Conservation (phyloP, 1,139 yeast genomes). For the Kurtzmaniella natalensis region DNA sequence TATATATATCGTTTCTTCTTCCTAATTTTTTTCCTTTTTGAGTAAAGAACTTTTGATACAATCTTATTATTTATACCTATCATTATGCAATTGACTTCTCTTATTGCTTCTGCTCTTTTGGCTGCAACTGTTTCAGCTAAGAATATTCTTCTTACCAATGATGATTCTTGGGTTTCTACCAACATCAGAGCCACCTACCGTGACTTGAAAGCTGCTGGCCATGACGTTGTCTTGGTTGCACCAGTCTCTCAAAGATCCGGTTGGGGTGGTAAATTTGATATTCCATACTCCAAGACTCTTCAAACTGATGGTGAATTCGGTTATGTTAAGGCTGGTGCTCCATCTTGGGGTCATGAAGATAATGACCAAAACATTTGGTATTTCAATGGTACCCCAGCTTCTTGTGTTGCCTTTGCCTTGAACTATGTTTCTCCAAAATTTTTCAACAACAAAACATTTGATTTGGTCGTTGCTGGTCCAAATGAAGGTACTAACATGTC, state of each 20-base stretch:
- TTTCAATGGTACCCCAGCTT: conserved; percentile 47
- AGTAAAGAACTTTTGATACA: conserved; percentile 4
- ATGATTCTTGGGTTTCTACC: conserved; percentile 58
- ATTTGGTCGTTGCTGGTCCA: conserved; percentile 45
- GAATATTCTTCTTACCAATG: conserved; percentile 54
- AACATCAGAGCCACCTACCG: conserved; percentile 58
- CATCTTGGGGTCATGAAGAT: conserved; percentile 46
- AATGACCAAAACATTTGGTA: conserved; percentile 43
- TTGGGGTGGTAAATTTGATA: conserved; percentile 49
- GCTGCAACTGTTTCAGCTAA: conserved; percentile 19
- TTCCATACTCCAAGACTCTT: conserved; percentile 40
- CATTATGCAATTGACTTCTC: conserved; percentile 5
- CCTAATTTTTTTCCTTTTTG: conserved; percentile 5
- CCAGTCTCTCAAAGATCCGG: conserved; percentile 60
- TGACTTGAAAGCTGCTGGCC: conserved; percentile 51
- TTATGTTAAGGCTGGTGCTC: conserved; percentile 39
- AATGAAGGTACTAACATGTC: conserved; percentile 44
- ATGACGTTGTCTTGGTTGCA: conserved; percentile 51
- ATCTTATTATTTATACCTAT: neutral
- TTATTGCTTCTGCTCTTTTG: conserved; percentile 11
- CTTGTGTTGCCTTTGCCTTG: conserved; percentile 40
- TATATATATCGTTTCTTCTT: neutral
- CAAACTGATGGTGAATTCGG: conserved; percentile 38
- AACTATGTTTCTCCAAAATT: conserved; percentile 37
- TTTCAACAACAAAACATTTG: conserved; percentile 31